phyloP scores from a whole-genome alignment of 139 green algal genomes.

The Prasinococcaceae sp. region DNA sequence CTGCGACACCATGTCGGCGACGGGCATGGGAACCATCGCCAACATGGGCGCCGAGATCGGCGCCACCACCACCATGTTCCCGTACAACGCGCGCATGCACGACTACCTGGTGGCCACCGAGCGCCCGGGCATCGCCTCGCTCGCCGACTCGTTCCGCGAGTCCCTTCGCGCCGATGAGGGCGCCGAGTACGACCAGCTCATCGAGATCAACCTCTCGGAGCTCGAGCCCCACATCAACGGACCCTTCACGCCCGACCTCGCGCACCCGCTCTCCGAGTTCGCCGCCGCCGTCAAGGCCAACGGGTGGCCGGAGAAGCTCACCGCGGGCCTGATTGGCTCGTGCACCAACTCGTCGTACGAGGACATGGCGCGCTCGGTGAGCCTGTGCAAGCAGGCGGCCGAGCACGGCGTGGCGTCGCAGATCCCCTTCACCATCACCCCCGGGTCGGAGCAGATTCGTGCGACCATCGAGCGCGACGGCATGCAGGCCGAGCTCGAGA shows the following conservation, averaged over 20 bases:
- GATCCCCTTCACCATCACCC: slow-evolving; percentile 84
- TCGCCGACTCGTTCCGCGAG: slow-evolving; percentile 54
- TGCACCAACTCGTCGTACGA: slow-evolving; percentile 91
- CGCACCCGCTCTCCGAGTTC: slow-evolving; percentile 63
- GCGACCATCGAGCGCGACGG: slow-evolving; percentile 82
- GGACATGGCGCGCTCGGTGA: slow-evolving; percentile 77
- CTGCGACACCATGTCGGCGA: slow-evolving; percentile 78
- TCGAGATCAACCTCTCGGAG: slow-evolving; percentile 81
- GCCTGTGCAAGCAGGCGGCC: slow-evolving; percentile 65
- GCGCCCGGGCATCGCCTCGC: slow-evolving; percentile 39
- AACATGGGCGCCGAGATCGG: slow-evolving; percentile 97
- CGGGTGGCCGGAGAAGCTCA: slow-evolving; percentile 59
- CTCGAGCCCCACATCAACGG: slow-evolving; percentile 91
- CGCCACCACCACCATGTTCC: slow-evolving; percentile 89
- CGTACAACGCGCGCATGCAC: slow-evolving; percentile 75
- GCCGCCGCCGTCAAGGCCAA: slow-evolving; percentile 50
- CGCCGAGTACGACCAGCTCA: slow-evolving; percentile 76
- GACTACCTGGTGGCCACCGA: slow-evolving; percentile 80
- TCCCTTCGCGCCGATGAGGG: slow-evolving; percentile 60
- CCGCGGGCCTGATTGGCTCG: slow-evolving; percentile 74
- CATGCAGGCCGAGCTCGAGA: slow-evolving; percentile 73
- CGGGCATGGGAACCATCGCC: slow-evolving; percentile 90
- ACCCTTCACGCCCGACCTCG: slow-evolving; percentile 85
- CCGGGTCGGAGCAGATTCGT: slow-evolving; percentile 81
- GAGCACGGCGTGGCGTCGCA: slow-evolving; percentile 56